Evolutionary conservation across 208 protist species (phyloP).

Genomic region (Trypanosoma vivax): DNA sequence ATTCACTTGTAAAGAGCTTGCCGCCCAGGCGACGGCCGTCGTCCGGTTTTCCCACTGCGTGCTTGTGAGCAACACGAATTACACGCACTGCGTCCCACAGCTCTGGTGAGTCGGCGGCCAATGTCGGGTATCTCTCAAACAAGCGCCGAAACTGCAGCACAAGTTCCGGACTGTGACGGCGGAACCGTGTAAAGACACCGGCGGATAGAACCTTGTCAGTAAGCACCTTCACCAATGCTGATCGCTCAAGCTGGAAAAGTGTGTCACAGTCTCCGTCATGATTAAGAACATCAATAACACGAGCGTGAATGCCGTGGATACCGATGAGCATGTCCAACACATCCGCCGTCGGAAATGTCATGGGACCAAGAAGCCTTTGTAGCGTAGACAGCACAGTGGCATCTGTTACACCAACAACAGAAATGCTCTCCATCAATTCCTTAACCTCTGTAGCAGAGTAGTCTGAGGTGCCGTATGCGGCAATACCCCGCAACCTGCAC

Average conservation of each 20-base stretch:
- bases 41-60: slow-evolving; percentile 14
- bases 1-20: slow-evolving; percentile 39
- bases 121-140: slow-evolving; percentile 45
- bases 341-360: neutral
- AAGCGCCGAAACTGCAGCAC: slow-evolving; percentile 49
- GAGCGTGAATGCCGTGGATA: slow-evolving; percentile 16
- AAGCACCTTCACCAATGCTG: slow-evolving; percentile 10
- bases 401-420: slow-evolving; percentile 18
- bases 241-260: slow-evolving; percentile 7
- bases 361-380: neutral
- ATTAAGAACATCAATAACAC: slow-evolving; percentile 55
- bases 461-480: slow-evolving; percentile 2
- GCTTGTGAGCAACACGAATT: slow-evolving; percentile 45
- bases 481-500: slow-evolving; percentile 21
- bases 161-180: slow-evolving; percentile 27
- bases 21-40: slow-evolving; percentile 17
- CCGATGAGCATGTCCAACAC: slow-evolving; percentile 10
- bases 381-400: slow-evolving; percentile 8
- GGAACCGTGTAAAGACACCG: neutral
- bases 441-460: slow-evolving; percentile 15
- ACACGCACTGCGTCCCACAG: slow-evolving; percentile 69
- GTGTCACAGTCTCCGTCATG: slow-evolving; percentile 18
- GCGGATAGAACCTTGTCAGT: slow-evolving; percentile 9
- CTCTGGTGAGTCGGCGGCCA: slow-evolving; percentile 25
- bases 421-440: slow-evolving; percentile 11